Base-by-base conservation (phyloP, 495 filamentous ascomycete species). In the Venustampulla echinocandica region DNA sequence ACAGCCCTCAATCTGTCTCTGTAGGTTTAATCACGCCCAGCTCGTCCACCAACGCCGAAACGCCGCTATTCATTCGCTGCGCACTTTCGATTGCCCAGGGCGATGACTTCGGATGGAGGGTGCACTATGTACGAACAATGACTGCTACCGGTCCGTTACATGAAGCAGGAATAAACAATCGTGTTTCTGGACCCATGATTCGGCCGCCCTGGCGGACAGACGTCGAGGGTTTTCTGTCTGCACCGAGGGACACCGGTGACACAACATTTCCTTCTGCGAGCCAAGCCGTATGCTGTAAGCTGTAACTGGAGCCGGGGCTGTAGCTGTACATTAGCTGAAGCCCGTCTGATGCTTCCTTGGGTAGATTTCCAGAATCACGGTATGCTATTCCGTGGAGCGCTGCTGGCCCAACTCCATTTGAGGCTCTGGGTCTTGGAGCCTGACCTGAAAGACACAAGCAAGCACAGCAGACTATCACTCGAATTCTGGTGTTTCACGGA, bases 11-110 rank as follows among this genome's bases (percentile, higher is more conserved):
- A 39, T 44, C 39, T 24, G 25, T 23, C 9, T 18, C n/a, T 38
- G 42, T 44, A 17, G 21, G 46, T 42, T 50, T 42, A 54, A 50
- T 54, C 45, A 54, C 41, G n/a, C 37, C 32, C 51, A 41, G 35
- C 41, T 44, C 27, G 27, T 41, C 30, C 36, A 47, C 45, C 42
- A 25, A 34, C 34, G 36, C 35, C 42, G n/a, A n/a, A n/a, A n/a
- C n/a, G n/a, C n/a, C n/a, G n/a, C n/a, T n/a, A 49, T 44, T 45
- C 46, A 49, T 10, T 42, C 19, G 19, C 20, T 22, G 27, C 37
- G 33, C 33, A 36, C 27, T 9, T 18, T 37, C 19, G 10, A 37
- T 14, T 32, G 15, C 14, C 20, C 38, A 17, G 20, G 39, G 44
- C 40, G 3, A 45, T 5, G 27, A 34, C 38, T 43, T 40, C 25